phyloP scores from a whole-genome alignment of 352 stramenopile genomes.

The Globisporangium viniferum region DNA sequence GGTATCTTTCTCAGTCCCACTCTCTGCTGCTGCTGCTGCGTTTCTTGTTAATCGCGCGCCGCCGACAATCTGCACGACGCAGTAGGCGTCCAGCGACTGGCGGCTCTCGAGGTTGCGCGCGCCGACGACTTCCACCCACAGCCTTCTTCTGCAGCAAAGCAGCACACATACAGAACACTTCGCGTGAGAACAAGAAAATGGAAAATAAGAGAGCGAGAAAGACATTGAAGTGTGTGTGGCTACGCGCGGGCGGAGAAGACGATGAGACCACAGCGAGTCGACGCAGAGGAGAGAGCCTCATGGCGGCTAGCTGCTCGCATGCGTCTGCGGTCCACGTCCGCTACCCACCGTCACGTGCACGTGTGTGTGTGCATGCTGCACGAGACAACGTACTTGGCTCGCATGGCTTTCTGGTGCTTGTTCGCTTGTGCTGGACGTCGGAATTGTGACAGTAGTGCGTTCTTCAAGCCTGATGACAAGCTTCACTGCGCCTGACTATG shows the following conservation, averaged over 20 bases:
- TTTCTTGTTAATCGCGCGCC: background rate
- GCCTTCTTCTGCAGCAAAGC: slow-evolving; percentile 25
- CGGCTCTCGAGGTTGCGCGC: slow-evolving; percentile 66
- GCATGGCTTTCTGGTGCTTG: slow-evolving; percentile 4
- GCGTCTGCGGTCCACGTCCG: background rate
- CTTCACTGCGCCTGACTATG: background rate
- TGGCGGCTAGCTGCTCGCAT: too few relatives aligned
- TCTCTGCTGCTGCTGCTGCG: background rate
- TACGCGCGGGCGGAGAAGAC: background rate
- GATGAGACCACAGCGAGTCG: background rate
- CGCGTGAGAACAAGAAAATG: background rate
- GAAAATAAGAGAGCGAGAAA: background rate
- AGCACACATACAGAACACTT: background rate
- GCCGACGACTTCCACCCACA: slow-evolving; percentile 69
- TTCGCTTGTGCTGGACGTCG: slow-evolving; percentile 1
- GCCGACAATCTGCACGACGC: slow-evolving; percentile 40
- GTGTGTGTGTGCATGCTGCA: background rate
- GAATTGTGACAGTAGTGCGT: slow-evolving; percentile 10
- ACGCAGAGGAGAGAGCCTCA: too few relatives aligned
- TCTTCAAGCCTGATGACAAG: slow-evolving; percentile 11
- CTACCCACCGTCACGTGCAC: background rate
- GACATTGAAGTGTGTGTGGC: background rate
- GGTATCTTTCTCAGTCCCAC: background rate
- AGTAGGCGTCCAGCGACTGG: slow-evolving; percentile 66
- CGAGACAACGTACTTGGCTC: slow-evolving; percentile 8